These are phyloP conservation scores for Salmacisia buchloeana DNA, from an alignment of 1,284 basidiomycete species.

Conservation along the genomic window DNA sequence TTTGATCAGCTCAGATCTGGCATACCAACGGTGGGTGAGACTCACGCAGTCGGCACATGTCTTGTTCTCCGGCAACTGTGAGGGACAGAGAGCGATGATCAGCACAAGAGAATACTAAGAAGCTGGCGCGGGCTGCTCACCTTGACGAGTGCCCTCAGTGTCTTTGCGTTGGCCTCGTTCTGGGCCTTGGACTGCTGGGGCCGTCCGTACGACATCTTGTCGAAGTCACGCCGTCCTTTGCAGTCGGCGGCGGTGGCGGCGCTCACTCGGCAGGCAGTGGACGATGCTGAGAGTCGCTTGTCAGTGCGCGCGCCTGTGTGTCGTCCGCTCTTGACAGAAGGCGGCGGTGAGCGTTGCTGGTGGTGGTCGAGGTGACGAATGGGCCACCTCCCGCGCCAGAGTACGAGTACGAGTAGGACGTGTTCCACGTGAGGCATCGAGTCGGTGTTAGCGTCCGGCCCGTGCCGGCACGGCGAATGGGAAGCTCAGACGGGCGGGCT, in stretches of 20 bases:
- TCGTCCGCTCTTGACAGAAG: too few relatives aligned
- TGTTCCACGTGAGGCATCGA: too few relatives aligned
- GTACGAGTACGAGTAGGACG: too few relatives aligned
- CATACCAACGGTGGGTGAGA: conserved; percentile 6
- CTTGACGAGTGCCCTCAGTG: conserved; percentile 41
- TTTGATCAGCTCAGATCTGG: background rate
- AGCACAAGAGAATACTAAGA: background rate
- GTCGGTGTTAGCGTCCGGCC: too few relatives aligned
- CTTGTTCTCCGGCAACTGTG: conserved; percentile 82
- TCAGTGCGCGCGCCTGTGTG: too few relatives aligned
- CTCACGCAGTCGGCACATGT: conserved; percentile 58
- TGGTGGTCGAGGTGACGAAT: too few relatives aligned
- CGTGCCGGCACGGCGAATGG: too few relatives aligned
- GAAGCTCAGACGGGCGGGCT: too few relatives aligned
- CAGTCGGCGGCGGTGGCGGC: background rate
- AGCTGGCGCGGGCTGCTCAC: background rate
- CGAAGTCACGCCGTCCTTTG: background rate
- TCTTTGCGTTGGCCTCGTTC: conserved; percentile 45
- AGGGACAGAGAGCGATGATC: background rate
- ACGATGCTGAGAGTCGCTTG: too few relatives aligned
- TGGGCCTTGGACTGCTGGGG: conserved; percentile 44
- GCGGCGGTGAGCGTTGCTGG: too few relatives aligned
- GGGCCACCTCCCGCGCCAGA: too few relatives aligned
- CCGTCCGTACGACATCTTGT: conserved; percentile 13
- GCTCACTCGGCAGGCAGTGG: too few relatives aligned